Evolutionary conservation across 352 stramenopile species (phyloP), one percentile per base, ranked within the genome.

Genomic region (Blastocystis hominis): DNA sequence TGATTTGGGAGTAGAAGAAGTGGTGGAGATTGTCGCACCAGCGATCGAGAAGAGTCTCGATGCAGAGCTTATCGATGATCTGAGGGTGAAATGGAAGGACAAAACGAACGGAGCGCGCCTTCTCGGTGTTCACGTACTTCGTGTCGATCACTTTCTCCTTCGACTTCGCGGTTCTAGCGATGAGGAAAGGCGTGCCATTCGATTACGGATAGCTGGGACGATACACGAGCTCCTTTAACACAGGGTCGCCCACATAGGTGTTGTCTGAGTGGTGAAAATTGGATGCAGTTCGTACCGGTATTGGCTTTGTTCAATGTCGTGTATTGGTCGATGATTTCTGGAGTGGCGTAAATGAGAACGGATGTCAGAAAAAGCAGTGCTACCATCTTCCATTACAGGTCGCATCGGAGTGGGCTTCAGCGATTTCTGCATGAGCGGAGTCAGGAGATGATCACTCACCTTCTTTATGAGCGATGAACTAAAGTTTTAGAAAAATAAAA

Each of bases 11-110:
- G 40, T 84, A 66, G 53, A 84, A 53, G 72, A 84, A 84, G 17
- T 61, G 72, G 17, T 53, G 54, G 47, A 84, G 47, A 30, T 68
- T 66, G 56, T 84, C 72, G 56, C 72, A 84, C 72, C 72, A 84
- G 20, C 50, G 47, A 36, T 4, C 13, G 24, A 84, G 36, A 4
- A 36, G 55, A 53, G 47, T 46, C n/a, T 64, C 47, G 56, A 84
- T 66, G 56, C 72, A 84, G 15, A 84, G 50, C 13, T 44, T 42
- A 30, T 66, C 38, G 34, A 84, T 7, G 55, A 84, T 34, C 72
- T 84, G 24, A 66, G 7, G 55, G 15, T 84, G 47, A 47, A 47
- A 47, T 6, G 15, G n/a, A 3, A 20, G 36, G n/a, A 7, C 17
- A 50, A 46, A n/a, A 47, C 2, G 36, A 53, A 84, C 72, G 15